Percentiles rank a stretch among this genome's conserved stretches.
Conservation (phyloP, 1,284 basidiomycete genomes). For the Irpex rosettiformis region DNA sequence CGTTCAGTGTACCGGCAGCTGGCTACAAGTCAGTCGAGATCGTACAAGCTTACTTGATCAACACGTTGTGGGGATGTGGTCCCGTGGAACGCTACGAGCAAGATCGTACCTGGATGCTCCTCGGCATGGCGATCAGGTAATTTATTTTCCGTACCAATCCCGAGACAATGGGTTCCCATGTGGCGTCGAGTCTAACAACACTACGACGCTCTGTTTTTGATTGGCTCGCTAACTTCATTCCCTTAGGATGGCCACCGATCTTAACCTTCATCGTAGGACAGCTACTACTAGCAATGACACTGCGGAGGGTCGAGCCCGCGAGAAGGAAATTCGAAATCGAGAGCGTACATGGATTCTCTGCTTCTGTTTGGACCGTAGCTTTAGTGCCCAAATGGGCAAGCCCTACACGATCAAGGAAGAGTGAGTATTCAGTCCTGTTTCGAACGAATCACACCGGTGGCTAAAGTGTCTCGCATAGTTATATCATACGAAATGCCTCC, state of each 20-base stretch:
- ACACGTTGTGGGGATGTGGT: conserved; percentile 84
- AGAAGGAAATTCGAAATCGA: conserved; percentile 86
- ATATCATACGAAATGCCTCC: conserved; percentile 82
- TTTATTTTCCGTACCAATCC: conserved; percentile 14
- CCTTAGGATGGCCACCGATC: conserved; percentile 89
- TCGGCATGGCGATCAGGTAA: conserved; percentile 84
- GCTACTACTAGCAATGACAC: conserved; percentile 65
- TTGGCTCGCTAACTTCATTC: conserved; percentile 12
- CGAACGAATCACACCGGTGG: conserved; percentile 15
- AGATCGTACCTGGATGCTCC: conserved; percentile 90
- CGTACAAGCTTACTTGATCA: conserved; percentile 85
- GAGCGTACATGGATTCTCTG: conserved; percentile 94
- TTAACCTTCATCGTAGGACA: conserved; percentile 93
- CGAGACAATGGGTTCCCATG: not conserved
- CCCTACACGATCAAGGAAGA: conserved; percentile 83
- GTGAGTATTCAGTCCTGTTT: conserved; percentile 47
- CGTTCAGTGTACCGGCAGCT: conserved; percentile 80
- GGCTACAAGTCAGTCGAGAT: conserved; percentile 97
- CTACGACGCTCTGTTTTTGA: conserved; percentile 10
- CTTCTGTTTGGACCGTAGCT: conserved; percentile 86
- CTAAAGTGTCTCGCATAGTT: conserved; percentile 41
- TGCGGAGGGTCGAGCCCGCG: conserved; percentile 69
- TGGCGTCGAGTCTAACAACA: conserved; percentile 3
- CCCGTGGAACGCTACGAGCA: conserved; percentile 94
- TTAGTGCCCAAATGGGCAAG: conserved; percentile 92